phyloP scores from a whole-genome alignment of 129 eudicot species.

The Escallonia herrerae region DNA sequence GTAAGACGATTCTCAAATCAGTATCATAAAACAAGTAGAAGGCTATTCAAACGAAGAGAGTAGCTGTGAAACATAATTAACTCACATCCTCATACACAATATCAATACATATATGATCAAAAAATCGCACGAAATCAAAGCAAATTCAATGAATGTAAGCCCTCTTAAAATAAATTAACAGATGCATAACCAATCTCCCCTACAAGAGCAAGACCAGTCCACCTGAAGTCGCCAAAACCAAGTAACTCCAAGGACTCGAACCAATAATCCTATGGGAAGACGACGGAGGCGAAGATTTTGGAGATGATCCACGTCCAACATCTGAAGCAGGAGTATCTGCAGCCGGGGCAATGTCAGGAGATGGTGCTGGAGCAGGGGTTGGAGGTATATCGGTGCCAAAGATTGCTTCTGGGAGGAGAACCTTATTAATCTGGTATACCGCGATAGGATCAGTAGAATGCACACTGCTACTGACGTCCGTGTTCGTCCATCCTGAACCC shows the following conservation, averaged over 20 bases:
- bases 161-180: constrained; percentile 12
- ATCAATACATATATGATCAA: constrained; percentile 27
- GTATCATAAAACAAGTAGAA: background rate
- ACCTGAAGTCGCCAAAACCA: constrained; percentile 28
- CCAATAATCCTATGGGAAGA: constrained; percentile 20
- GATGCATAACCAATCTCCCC: constrained; percentile 9
- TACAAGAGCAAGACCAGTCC: constrained; percentile 37
- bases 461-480: constrained; percentile 71
- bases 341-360: constrained; percentile 51
- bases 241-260: constrained; percentile 27
- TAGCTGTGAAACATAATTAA: constrained; percentile 8
- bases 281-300: constrained; percentile 19
- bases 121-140: constrained; percentile 19
- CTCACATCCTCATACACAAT: constrained; percentile 35
- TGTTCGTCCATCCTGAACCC: constrained; percentile 79
- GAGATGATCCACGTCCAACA: constrained; percentile 20
- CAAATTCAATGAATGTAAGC: constrained; percentile 6
- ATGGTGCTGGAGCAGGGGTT: constrained; percentile 73
- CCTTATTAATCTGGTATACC: constrained; percentile 61
- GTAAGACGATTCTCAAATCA: background rate
- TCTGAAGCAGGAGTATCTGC: constrained; percentile 53
- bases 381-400: constrained; percentile 92
- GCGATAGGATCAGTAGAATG: constrained; percentile 79
- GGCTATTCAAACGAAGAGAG: too few relatives aligned
- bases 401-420: constrained; percentile 81